Percentiles rank a stretch among this genome's conserved stretches.
Conservation (phyloP, 192 early-diverging fungal species). For the Hyaloraphidium curvatum region DNA sequence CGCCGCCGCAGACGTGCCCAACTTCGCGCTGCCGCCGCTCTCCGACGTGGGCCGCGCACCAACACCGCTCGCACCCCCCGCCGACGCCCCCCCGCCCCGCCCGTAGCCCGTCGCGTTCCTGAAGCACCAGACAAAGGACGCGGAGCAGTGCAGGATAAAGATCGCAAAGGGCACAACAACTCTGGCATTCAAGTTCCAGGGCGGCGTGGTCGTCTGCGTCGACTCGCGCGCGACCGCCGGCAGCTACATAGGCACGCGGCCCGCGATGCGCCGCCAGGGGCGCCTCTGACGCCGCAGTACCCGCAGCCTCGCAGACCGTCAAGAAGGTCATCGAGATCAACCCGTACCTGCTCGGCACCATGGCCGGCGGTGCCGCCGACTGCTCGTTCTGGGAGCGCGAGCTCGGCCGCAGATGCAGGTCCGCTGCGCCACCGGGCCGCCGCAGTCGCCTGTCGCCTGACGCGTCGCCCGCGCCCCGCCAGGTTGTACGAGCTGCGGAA, state of each 20-base stretch:
- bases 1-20: conserved; percentile 6
- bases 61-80: not conserved
- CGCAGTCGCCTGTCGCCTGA: too few relatives aligned
- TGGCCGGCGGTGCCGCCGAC: conserved; percentile 99
- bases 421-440: too few relatives aligned
- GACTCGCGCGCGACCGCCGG: conserved; percentile 94
- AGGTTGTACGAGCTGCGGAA: conserved; percentile 89
- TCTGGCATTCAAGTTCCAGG: conserved; percentile 88
- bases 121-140: conserved; percentile 48
- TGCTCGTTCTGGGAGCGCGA: conserved; percentile 98
- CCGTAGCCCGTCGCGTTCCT: conserved; percentile 68
- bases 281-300: not conserved
- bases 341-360: conserved; percentile 90
- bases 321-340: conserved; percentile 99
- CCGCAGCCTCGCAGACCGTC: conserved; percentile 73
- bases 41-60: conserved; percentile 9
- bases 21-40: conserved; percentile 16
- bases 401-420: conserved; percentile 73
- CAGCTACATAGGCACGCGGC: conserved; percentile 58
- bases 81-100: not conserved
- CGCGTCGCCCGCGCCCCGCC: not conserved
- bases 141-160: conserved; percentile 63
- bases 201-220: conserved; percentile 82
- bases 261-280: not conserved
- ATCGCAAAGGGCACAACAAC: conserved; percentile 96